Conservation (phyloP, 2,329 filamentous ascomycete species). For the Aspergillus melleus region DNA sequence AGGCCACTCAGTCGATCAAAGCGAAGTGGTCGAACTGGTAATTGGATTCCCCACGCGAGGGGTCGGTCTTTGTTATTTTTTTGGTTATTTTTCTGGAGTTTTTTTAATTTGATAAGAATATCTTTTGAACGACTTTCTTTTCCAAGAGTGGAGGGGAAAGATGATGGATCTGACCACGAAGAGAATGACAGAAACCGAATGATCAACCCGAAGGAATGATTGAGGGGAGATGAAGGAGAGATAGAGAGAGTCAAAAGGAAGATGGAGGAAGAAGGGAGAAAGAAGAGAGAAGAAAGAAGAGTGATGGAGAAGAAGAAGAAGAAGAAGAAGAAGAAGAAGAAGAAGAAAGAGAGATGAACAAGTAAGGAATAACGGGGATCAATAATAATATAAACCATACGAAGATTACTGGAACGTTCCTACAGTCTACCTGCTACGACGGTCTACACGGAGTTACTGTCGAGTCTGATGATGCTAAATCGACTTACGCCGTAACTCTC, state of each 20-base stretch:
- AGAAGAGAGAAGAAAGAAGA: constrained; percentile 16
- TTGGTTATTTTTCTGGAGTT: background rate
- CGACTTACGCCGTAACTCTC: too few relatives aligned
- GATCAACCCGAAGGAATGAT: constrained; percentile 37
- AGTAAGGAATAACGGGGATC: too few relatives aligned
- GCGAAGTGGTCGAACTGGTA: constrained; percentile 15
- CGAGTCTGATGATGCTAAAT: too few relatives aligned
- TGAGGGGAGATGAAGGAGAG: constrained; percentile 29
- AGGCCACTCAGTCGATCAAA: constrained; percentile 8
- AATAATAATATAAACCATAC: too few relatives aligned
- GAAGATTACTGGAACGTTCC: too few relatives aligned
- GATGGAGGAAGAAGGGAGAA: constrained; percentile 17
- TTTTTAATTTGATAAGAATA: background rate
- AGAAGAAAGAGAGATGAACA: constrained; percentile 6
- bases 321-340: constrained; percentile 8
- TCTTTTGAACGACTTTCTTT: background rate
- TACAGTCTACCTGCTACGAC: too few relatives aligned
- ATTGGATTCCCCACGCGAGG: background rate
- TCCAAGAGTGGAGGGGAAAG: constrained; percentile 2
- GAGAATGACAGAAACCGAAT: constrained; percentile 12
- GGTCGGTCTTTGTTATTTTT: constrained; percentile 1
- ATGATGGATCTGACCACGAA: constrained; percentile 19
- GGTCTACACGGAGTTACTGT: too few relatives aligned
- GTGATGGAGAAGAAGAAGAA: constrained; percentile 9
- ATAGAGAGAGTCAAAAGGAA: constrained; percentile 14